Conservation (phyloP, 2,329 filamentous ascomycete species). For the Penicillium sp. region DNA sequence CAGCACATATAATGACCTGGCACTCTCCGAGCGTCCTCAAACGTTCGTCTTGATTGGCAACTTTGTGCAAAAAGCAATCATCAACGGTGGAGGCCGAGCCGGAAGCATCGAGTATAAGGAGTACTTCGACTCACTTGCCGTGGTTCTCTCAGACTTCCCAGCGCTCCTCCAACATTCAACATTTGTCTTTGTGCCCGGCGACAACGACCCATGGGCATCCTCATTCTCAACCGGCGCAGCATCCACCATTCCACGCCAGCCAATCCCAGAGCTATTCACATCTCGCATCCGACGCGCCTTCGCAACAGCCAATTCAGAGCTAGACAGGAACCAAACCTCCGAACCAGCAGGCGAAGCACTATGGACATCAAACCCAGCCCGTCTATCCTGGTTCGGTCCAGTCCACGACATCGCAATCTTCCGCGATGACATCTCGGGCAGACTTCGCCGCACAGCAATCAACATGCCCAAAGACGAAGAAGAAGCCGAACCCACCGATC, state of each 20-base stretch:
- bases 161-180: slow-evolving; percentile 77
- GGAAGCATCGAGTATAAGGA: slow-evolving; percentile 97
- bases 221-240: slow-evolving; percentile 66
- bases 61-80: slow-evolving; percentile 67
- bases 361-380: slow-evolving; percentile 87
- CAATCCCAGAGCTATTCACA: slow-evolving; percentile 87
- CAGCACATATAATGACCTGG: slow-evolving; percentile 71
- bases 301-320: slow-evolving; percentile 75
- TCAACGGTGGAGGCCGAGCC: slow-evolving; percentile 71
- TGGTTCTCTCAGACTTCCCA: slow-evolving; percentile 81
- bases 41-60: slow-evolving; percentile 85
- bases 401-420: slow-evolving; percentile 86
- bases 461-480: slow-evolving; percentile 61
- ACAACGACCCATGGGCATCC: slow-evolving; percentile 97
- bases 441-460: slow-evolving; percentile 78
- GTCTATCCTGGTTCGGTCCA: slow-evolving; percentile 83
- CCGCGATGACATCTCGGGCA: slow-evolving; percentile 81
- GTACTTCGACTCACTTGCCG: slow-evolving; percentile 86
- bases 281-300: slow-evolving; percentile 83
- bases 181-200: slow-evolving; percentile 92
- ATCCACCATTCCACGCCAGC: slow-evolving; percentile 54
- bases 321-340: slow-evolving; percentile 57
- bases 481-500: slow-evolving; percentile 28
- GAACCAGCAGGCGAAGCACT: slow-evolving; percentile 72
- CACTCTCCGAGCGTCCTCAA: slow-evolving; percentile 71